Percentiles rank a stretch among this genome's conserved stretches.
Conservation (phyloP, 2,329 filamentous ascomycete species). For the Cladophialophora bantiana region DNA sequence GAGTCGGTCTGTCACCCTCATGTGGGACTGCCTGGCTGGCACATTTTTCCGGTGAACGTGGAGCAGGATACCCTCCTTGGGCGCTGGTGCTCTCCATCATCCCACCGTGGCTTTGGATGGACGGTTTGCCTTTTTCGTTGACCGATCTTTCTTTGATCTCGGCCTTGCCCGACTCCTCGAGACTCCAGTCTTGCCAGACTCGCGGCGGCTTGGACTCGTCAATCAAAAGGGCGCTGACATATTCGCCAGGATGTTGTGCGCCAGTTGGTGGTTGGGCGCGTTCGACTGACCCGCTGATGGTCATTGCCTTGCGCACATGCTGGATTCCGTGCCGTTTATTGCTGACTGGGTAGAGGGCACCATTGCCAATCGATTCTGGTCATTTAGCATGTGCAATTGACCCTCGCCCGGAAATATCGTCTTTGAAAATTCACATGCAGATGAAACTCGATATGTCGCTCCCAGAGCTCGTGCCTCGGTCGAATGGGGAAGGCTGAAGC, state of each 20-base stretch:
- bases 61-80: background rate
- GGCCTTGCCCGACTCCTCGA: too few species aligned
- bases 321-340: background rate
- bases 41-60: background rate
- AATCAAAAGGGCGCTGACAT: background rate
- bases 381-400: constrained; percentile 4
- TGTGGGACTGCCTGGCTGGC: background rate
- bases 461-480: constrained; percentile 5
- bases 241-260: background rate
- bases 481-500: background rate
- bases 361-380: background rate
- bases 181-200: background rate
- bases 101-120: background rate
- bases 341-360: background rate
- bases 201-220: background rate
- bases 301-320: background rate
- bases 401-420: background rate
- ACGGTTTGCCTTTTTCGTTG: constrained; percentile 1
- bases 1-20: background rate
- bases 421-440: background rate
- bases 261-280: background rate
- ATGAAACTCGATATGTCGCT: background rate
- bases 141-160: background rate
- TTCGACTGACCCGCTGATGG: constrained; percentile 6
- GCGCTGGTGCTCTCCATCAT: background rate